Conservation (phyloP, 2,329 filamentous ascomycete species). For the Aspergillus latus region DNA sequence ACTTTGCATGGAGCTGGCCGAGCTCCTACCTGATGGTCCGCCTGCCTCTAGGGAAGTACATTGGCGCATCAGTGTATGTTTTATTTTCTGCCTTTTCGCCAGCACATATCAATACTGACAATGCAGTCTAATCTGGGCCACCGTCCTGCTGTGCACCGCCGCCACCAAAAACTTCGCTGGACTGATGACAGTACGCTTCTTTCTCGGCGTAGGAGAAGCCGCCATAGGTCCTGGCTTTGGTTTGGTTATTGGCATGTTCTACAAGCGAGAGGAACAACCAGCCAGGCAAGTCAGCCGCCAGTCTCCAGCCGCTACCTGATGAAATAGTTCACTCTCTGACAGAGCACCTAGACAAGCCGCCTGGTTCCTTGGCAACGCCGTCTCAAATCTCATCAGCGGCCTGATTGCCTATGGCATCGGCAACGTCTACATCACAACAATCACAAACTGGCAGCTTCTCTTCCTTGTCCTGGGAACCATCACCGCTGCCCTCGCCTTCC, state of each 20-base stretch:
- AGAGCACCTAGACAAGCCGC: constrained; percentile 27
- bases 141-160: constrained; percentile 34
- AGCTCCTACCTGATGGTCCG: constrained; percentile 40
- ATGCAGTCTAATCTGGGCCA: constrained; percentile 33
- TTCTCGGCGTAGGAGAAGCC: constrained; percentile 27
- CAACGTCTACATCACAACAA: constrained; percentile 20
- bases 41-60: constrained; percentile 30
- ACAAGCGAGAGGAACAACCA: constrained; percentile 35
- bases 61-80: constrained; percentile 33
- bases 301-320: no score
- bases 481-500: constrained; percentile 18
- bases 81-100: no score
- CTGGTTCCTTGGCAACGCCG: constrained; percentile 37
- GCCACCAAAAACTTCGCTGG: constrained; percentile 22
- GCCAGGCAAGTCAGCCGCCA: constrained; percentile 15
- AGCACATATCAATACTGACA: constrained; percentile 20
- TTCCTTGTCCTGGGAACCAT: constrained; percentile 34
- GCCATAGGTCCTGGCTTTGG: constrained; percentile 26
- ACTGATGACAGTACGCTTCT: neutral
- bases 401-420: constrained; percentile 33
- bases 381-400: constrained; percentile 32
- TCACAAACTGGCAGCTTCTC: constrained; percentile 32
- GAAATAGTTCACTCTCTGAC: neutral
- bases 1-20: constrained; percentile 41
- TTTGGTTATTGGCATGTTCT: constrained; percentile 40